Conservation (phyloP, 805 yeast species). For the Pichia nakasei region DNA sequence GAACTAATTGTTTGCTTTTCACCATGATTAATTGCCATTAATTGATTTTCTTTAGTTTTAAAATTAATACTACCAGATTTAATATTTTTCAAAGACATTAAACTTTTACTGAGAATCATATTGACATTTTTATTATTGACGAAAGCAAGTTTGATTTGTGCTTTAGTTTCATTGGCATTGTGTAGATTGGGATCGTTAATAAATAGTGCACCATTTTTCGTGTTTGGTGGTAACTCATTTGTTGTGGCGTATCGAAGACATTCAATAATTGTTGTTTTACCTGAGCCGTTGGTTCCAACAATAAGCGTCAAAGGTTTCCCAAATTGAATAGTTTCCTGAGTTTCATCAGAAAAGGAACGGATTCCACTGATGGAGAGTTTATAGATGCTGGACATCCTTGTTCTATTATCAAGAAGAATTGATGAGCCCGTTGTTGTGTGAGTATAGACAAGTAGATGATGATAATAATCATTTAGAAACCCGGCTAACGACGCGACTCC, state of each 20-base stretch:
- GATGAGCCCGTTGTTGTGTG: too few species aligned
- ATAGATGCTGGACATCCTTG: slow-evolving; percentile 37
- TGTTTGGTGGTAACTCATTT: slow-evolving; percentile 91
- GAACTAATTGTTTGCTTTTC: slow-evolving; percentile 70
- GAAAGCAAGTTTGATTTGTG: slow-evolving; percentile 86
- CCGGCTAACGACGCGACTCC: too few species aligned
- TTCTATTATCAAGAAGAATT: too few species aligned
- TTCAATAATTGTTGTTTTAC: slow-evolving; percentile 93
- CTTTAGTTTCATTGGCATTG: slow-evolving; percentile 69
- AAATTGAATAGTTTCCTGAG: slow-evolving; percentile 79
- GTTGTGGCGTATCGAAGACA: slow-evolving; percentile 91
- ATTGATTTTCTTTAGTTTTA: slow-evolving; percentile 86
- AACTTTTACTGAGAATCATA: slow-evolving; percentile 81
- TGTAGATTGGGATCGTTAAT: slow-evolving; percentile 83
- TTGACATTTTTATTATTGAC: slow-evolving; percentile 60
- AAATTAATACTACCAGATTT: slow-evolving; percentile 47
- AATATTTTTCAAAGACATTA: slow-evolving; percentile 62
- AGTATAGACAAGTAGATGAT: too few species aligned
- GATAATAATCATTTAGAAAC: too few species aligned
- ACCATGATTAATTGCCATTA: slow-evolving; percentile 54
- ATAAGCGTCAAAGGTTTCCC: slow-evolving; percentile 86
- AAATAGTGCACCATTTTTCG: slow-evolving; percentile 86
- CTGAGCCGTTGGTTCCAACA: slow-evolving; percentile 94
- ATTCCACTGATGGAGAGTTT: slow-evolving; percentile 77
- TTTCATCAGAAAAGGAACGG: slow-evolving; percentile 82